Evolutionary conservation across 345 rosid genomes (phyloP), one percentile per base, ranked within the genome.

Genomic region (Raphanus sativus): DNA sequence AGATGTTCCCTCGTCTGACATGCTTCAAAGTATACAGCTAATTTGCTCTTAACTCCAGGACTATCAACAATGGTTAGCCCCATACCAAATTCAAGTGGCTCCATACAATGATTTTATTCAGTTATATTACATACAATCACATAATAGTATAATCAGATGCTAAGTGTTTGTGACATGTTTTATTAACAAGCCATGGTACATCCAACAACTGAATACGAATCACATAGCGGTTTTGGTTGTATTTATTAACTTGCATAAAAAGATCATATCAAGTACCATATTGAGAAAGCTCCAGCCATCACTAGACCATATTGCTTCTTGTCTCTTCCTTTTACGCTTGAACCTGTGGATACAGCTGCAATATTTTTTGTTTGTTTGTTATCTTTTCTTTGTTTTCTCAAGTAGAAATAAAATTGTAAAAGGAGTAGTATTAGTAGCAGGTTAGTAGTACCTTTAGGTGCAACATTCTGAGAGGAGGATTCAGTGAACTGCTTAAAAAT

Each of bases 1-100:
- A 82, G 68, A 62, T 89, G 84, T 92, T 92, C 80, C 97, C 97
- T 45, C 81, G 63, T 74, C 81, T 91, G 61, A 84, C 55, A 45
- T 91, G 98, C 82, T 91, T 94, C 89, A 94, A 88, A 81, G 97
- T 91, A 48, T 97, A 94, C 77, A 91, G 97, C 89, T 94, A 81
- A 87, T 64, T 40, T 62, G 17, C 25, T 81, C 69, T 15, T 32
- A 26, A 9, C 66, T 42, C 8, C 8, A 74, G 50, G 71, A 60
- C 29, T 54, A 40, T 72, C 75, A 45, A 71, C 76, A 65, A 45
- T 56, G 26, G 63, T n/a, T 36, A 62, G 0, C 54, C 52, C 36
- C 25, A 4, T 63, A 33, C 77, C 33, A 33, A 64, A 74, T 55
- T 71, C 17, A 74, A 74, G 77, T 65, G 55, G 56, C 65, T 64